These are phyloP conservation scores for Oryza brachyantha DNA, from an alignment of 176 grass and related monocot genomes.

Conservation along the genomic window DNA sequence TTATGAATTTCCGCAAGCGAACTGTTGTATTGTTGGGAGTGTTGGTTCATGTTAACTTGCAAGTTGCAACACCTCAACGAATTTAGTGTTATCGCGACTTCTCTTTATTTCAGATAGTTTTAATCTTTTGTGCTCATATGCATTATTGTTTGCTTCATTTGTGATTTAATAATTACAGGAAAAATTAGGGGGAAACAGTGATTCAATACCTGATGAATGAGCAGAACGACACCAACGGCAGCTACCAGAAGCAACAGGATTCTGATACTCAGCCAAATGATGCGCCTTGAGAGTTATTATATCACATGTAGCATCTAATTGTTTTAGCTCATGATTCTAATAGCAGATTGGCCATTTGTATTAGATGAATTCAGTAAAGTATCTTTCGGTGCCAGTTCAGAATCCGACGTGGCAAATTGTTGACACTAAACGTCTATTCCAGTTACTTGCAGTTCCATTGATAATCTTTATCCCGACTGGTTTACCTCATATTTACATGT, in stretches of 20 bases:
- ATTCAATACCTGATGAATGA: conserved; percentile 48
- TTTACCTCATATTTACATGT: neutral
- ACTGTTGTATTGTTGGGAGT: neutral
- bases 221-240: conserved; percentile 20
- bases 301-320: neutral
- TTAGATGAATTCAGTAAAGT: neutral
- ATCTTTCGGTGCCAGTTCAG: neutral
- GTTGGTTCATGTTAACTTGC: neutral
- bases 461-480: neutral
- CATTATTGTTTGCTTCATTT: neutral
- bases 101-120: neutral
- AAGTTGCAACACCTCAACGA: neutral
- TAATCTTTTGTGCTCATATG: neutral
- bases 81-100: neutral
- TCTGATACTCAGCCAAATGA: conserved; percentile 28
- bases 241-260: conserved; percentile 27
- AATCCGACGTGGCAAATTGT: conserved; percentile 8
- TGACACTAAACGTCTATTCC: neutral
- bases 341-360: conserved; percentile 1
- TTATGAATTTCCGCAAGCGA: neutral
- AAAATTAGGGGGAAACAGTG: conserved; percentile 50
- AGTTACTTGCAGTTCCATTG: neutral
- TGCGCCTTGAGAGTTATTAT: neutral
- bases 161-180: conserved; percentile 44
- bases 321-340: conserved; percentile 27